These are phyloP conservation scores for Daedaleopsis nitida DNA, from an alignment of 768 basidiomycete species.

Conservation along the genomic window DNA sequence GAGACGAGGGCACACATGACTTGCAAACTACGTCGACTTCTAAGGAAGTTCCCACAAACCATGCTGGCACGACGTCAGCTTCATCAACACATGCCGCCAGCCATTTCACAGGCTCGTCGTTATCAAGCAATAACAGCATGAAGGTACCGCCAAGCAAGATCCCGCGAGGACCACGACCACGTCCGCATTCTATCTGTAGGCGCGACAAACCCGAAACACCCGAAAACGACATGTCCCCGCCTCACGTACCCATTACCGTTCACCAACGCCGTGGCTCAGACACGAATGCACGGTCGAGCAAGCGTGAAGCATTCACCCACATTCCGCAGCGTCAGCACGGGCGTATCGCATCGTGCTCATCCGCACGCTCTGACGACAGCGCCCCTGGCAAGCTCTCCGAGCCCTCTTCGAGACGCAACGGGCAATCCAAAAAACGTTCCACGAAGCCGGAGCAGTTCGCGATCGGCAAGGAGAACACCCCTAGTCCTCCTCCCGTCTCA, in stretches of 20 bases:
- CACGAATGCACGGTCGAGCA: background rate
- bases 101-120: constrained; percentile 11
- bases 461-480: constrained; percentile 31
- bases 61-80: background rate
- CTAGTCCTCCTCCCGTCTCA: constrained; percentile 9
- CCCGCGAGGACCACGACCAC: constrained; percentile 28
- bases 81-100: background rate
- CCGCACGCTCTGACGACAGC: constrained; percentile 5
- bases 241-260: background rate
- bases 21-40: background rate
- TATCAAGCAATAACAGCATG: background rate
- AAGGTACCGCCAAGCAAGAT: constrained; percentile 22
- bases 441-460: constrained; percentile 12
- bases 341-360: constrained; percentile 17
- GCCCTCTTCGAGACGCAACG: background rate
- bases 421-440: constrained; percentile 7
- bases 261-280: background rate
- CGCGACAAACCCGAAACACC: background rate
- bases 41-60: background rate
- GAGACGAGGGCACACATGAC: background rate
- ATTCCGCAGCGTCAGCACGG: constrained; percentile 33
- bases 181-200: constrained; percentile 4
- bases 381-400: background rate
- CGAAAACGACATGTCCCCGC: background rate
- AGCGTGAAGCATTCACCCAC: constrained; percentile 33